A percentile compares a stretch with the other conserved stretches of the same genome.
phyloP scores from a whole-genome alignment of 1,139 yeast species.

The Waltiozyma sp. region DNA sequence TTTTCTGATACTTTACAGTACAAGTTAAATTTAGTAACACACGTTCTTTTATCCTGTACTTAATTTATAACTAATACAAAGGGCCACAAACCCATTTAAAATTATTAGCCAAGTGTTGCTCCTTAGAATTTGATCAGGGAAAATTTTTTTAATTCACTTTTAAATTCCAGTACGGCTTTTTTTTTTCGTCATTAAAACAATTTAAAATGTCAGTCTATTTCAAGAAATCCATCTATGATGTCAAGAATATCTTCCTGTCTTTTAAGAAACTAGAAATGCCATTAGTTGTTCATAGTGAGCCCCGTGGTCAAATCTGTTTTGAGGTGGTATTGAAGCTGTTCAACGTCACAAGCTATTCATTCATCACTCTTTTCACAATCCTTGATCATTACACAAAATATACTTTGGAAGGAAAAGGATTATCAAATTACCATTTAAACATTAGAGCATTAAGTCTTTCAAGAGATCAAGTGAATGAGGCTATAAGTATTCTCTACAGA shows the following conservation, averaged over 20 bases:
- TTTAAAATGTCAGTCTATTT: background rate
- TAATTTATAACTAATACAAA: no score
- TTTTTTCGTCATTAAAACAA: no score
- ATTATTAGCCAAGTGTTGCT: no score
- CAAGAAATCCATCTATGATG: background rate
- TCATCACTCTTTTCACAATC: conserved; percentile 3
- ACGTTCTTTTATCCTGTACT: no score
- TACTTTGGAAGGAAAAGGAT: background rate
- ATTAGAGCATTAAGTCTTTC: conserved; percentile 1
- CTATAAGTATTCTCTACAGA: background rate
- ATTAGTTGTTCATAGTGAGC: conserved; percentile 1
- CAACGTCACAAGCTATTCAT: conserved; percentile 4
- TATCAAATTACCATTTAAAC: conserved; percentile 1
- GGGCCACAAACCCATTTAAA: no score
- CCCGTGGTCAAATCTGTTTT: conserved; percentile 1
- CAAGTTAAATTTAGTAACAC: no score
- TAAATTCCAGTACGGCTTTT: no score
- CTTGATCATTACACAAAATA: conserved; percentile 5
- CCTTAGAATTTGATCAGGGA: background rate
- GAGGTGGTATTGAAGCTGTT: conserved; percentile 2
- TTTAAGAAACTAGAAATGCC: background rate
- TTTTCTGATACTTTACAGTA: no score
- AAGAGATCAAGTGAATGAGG: conserved; percentile 2
- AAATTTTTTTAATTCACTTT: no score
- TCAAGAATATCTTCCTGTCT: background rate